Conservation (phyloP, 1,139 yeast genomes). For the Geotrichum reessii region DNA sequence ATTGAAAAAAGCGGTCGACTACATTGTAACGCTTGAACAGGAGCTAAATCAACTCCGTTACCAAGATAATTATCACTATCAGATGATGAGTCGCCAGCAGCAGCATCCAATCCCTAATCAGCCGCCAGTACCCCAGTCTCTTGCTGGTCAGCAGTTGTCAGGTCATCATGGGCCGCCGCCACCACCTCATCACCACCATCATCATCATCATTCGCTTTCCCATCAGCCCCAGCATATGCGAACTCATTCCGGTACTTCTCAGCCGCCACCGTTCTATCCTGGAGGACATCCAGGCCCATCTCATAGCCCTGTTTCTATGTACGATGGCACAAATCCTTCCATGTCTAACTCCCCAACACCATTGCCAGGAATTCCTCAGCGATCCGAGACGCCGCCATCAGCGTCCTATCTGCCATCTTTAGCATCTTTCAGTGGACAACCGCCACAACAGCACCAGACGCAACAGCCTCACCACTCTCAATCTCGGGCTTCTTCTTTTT, state of each 20-base stretch:
- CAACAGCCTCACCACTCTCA: not conserved
- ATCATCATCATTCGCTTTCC: conserved; percentile 3
- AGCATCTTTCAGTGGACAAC: not conserved
- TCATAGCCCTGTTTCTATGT: conserved; percentile 5
- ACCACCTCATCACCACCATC: conserved; percentile 6
- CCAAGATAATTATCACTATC: conserved; percentile 18
- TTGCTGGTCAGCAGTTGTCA: conserved; percentile 17
- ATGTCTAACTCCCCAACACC: not conserved
- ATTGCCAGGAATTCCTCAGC: conserved; percentile 5
- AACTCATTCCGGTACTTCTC: conserved; percentile 7
- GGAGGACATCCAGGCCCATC: conserved; percentile 8
- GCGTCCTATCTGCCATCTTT: not conserved
- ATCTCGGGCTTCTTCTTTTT: conserved; percentile 7
- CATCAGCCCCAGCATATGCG: conserved; percentile 10
- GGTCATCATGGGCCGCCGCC: conserved; percentile 4
- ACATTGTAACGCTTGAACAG: conserved; percentile 46
- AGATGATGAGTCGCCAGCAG: conserved; percentile 12
- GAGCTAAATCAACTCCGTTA: conserved; percentile 25
- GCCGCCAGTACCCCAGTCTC: conserved; percentile 17
- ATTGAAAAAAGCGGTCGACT: conserved; percentile 80
- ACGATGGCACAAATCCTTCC: conserved; percentile 1
- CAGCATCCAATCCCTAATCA: conserved; percentile 5
- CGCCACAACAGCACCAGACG: conserved; percentile 4
- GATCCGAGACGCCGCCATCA: not conserved
- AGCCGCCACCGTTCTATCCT: conserved; percentile 7